phyloP scores from a whole-genome alignment of 768 basidiomycete genomes.

The Cantharellus anzutake region DNA sequence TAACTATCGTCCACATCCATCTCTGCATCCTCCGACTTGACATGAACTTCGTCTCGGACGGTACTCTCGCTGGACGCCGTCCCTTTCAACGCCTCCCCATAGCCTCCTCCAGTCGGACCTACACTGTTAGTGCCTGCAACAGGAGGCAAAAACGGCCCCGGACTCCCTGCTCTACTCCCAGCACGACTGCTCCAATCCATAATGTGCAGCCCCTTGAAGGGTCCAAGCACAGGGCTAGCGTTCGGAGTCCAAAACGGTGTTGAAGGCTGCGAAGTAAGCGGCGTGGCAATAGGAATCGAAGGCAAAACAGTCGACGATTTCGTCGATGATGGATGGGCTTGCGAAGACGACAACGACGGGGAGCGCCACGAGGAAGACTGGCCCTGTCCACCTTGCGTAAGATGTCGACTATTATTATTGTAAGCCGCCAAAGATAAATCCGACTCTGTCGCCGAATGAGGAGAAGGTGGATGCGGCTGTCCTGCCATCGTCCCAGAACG shows the following conservation, averaged over 20 bases:
- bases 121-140: too few relatives aligned
- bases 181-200: background rate
- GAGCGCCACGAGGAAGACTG: too few relatives aligned
- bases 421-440: too few relatives aligned
- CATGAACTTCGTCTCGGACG: background rate
- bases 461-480: too few relatives aligned
- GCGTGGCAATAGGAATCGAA: background rate
- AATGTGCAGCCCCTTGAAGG: constrained; percentile 12
- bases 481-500: too few relatives aligned
- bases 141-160: background rate
- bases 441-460: too few relatives aligned
- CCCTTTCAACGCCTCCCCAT: too few relatives aligned
- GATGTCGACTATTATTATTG: too few relatives aligned
- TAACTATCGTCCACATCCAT: background rate
- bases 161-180: background rate
- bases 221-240: constrained; percentile 19
- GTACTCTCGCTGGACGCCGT: background rate
- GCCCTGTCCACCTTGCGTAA: too few relatives aligned
- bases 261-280: background rate
- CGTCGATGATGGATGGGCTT: background rate
- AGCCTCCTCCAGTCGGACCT: too few relatives aligned
- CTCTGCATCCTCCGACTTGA: background rate
- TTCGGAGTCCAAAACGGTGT: constrained; percentile 10
- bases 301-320: background rate
- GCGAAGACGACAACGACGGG: background rate